These are phyloP conservation scores for Komagataella phaffii DNA, from an alignment of 805 yeast genomes.

Conservation along the genomic window DNA sequence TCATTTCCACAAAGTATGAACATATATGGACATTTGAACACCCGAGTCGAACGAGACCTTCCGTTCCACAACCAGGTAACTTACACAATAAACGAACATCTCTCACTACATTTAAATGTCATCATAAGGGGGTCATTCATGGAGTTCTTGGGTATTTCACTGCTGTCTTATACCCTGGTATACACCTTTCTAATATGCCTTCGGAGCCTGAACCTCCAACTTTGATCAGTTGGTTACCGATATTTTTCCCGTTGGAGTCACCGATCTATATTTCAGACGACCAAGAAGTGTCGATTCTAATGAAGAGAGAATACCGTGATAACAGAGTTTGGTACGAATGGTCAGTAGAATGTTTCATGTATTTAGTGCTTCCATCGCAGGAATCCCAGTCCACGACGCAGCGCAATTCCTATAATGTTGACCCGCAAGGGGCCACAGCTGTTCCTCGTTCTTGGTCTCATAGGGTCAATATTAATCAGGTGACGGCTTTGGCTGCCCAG, in stretches of 20 bases:
- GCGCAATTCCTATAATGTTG: neutral
- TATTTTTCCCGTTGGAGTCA: constrained; percentile 43
- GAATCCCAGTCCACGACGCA: neutral
- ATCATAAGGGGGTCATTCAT: constrained; percentile 43
- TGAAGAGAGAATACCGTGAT: constrained; percentile 31
- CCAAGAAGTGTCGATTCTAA: constrained; percentile 36
- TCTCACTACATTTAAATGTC: constrained; percentile 23
- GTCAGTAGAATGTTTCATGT: constrained; percentile 19
- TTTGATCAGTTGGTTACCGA: constrained; percentile 56
- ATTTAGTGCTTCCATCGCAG: neutral
- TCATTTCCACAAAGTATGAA: constrained; percentile 31
- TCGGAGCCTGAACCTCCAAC: constrained; percentile 23
- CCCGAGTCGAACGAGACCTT: constrained; percentile 18
- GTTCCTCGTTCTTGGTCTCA: neutral
- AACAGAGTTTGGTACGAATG: constrained; percentile 55
- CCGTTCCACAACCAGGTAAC: constrained; percentile 2
- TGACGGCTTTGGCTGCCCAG: neutral
- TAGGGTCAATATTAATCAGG: neutral
- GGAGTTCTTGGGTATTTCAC: constrained; percentile 68
- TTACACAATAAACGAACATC: constrained; percentile 9
- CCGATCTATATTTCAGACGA: constrained; percentile 41
- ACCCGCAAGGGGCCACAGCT: neutral
- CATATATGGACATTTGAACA: constrained; percentile 53
- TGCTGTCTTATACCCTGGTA: constrained; percentile 52
- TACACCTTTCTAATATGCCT: constrained; percentile 38